A percentile compares a stretch with the other conserved stretches of the same genome.
Evolutionary conservation across 306 rosid genomes (phyloP).

Genomic region (Sicyos edulis): DNA sequence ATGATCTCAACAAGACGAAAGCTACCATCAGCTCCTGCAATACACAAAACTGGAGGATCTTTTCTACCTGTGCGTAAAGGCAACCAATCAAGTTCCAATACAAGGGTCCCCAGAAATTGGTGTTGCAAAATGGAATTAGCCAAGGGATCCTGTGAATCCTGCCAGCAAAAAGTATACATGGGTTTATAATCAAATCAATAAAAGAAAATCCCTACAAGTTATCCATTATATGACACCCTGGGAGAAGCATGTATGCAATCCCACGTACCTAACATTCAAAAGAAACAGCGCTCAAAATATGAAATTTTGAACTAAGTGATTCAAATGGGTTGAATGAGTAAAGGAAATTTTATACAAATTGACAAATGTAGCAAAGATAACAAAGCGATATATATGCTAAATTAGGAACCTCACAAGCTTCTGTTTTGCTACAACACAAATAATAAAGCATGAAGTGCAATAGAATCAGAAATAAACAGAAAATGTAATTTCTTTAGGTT

Average conservation of each 20-base stretch:
- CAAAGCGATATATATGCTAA: not conserved
- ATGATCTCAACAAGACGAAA: slow-evolving; percentile 79
- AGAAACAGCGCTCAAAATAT: not conserved
- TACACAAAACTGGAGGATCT: slow-evolving; percentile 86
- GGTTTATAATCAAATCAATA: slow-evolving; percentile 4
- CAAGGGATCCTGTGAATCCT: slow-evolving; percentile 91
- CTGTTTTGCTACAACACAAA: not conserved
- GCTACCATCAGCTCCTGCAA: slow-evolving; percentile 98
- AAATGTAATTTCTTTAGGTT: not conserved
- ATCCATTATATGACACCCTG: not conserved
- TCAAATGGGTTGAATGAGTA: not conserved
- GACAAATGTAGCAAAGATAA: not conserved
- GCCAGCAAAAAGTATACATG: slow-evolving; percentile 21
- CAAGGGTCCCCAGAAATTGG: slow-evolving; percentile 87
- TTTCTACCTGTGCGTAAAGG: slow-evolving; percentile 74
- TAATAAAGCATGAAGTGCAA: not conserved
- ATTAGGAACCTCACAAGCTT: not conserved
- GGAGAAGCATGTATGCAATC: not conserved
- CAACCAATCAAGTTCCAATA: slow-evolving; percentile 96
- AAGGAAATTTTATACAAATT: not conserved
- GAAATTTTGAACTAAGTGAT: not conserved
- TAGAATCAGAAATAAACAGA: not conserved
- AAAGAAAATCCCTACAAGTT: slow-evolving; percentile 3
- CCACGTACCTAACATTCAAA: not conserved
- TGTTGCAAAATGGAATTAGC: slow-evolving; percentile 92